Evolutionary conservation across 768 basidiomycete genomes (phyloP), one percentile per base, ranked within the genome.

Genomic region (Russula sp.): DNA sequence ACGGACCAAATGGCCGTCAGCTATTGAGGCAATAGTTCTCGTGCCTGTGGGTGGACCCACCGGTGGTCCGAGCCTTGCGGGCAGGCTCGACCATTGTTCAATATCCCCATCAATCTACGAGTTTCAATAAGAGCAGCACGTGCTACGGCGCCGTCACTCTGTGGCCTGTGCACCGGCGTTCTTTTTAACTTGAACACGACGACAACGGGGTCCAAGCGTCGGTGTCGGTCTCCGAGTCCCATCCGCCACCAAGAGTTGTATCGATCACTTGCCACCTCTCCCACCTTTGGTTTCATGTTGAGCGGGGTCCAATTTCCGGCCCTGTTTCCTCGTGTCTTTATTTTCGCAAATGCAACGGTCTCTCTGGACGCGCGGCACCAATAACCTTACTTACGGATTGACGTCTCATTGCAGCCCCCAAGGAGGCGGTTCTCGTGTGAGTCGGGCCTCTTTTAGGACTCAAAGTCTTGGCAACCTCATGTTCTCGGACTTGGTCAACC

Each of bases 381-480:
- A 51, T 40, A n/a, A n/a, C 2, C 14, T n/a, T 11, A 28, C n/a
- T 36, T 13, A 44, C 8, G 7, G 34, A 46, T 44, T 42, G 22
- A 18, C 51, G 44, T 22, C 13, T 40, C 14, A 20, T 34, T 32
- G 30, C 20, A 9, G 4, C 11, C 42, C 14, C 50, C 13, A 44
- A 52, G 22, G 42, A 42, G 20, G 24, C 18, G 50, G 49, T 5
- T 57, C 40, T 57, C 30, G 10, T 14, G 10, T 10, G 3, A 54
- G 18, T 42, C 16, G 36, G 13, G 3, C 8, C 16, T 5, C 24
- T 20, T 62, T 42, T 30, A 32, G 9, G 44, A 40, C 30, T 24
- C 49, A 28, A 38, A 20, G 26, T 22, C 46, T 22, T 16, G 62
- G 62, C 26, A 18, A 16, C 52, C 13, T 32, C 57, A n/a, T 59